These are phyloP conservation scores for Monosporozyma solicola DNA, from an alignment of 805 yeast genomes.

Conservation along the genomic window DNA sequence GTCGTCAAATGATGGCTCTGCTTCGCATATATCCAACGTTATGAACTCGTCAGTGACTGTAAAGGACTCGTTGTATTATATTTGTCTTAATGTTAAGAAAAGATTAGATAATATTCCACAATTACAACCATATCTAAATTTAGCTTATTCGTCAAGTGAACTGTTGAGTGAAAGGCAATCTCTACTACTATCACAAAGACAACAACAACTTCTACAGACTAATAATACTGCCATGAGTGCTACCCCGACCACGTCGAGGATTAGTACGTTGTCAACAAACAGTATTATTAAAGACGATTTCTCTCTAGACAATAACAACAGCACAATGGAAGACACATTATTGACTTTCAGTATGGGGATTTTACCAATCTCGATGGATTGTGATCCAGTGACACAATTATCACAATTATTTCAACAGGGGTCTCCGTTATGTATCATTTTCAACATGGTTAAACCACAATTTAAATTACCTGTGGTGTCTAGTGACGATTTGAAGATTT, in stretches of 20 bases:
- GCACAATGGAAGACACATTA: slow-evolving; percentile 26
- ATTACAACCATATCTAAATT: slow-evolving; percentile 54
- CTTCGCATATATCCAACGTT: slow-evolving; percentile 25
- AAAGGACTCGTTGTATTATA: slow-evolving; percentile 60
- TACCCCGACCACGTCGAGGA: slow-evolving; percentile 17
- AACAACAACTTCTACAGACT: slow-evolving; percentile 19
- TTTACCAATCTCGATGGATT: slow-evolving; percentile 59
- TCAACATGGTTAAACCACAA: slow-evolving; percentile 58
- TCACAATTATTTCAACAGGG: slow-evolving; percentile 89
- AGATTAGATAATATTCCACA: slow-evolving; percentile 54
- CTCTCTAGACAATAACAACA: slow-evolving; percentile 13
- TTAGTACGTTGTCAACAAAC: slow-evolving; percentile 29
- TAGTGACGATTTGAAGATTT: slow-evolving; percentile 72
- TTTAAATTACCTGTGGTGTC: slow-evolving; percentile 54
- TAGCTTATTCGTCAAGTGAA: slow-evolving; percentile 60
- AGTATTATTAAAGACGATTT: slow-evolving; percentile 29
- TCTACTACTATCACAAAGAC: slow-evolving; percentile 34
- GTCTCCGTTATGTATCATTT: slow-evolving; percentile 78
- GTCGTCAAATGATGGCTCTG: not conserved
- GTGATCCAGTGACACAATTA: slow-evolving; percentile 88
- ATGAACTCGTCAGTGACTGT: slow-evolving; percentile 59
- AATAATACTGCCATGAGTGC: slow-evolving; percentile 7
- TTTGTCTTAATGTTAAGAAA: slow-evolving; percentile 48
- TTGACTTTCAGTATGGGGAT: slow-evolving; percentile 69
- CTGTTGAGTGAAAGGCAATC: slow-evolving; percentile 68